Percentiles rank a stretch among this genome's conserved stretches.
Evolutionary conservation across 306 rosid species (phyloP).

Genomic region (Sindora glabra): DNA sequence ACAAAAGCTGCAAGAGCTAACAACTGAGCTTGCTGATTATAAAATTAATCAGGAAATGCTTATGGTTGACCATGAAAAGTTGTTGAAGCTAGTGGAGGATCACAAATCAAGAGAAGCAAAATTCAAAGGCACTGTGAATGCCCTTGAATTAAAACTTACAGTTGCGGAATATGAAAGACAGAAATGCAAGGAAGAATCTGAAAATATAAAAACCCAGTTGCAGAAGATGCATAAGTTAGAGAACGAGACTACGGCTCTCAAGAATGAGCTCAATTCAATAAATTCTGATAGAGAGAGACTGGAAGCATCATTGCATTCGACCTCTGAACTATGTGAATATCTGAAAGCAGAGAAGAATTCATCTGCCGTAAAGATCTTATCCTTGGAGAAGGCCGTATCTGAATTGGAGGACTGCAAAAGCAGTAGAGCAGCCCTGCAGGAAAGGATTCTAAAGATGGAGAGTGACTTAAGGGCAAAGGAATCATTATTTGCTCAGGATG

Average conservation of each 20-base stretch:
- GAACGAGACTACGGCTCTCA: constrained; percentile 34
- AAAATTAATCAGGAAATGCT: constrained; percentile 30
- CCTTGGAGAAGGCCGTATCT: constrained; percentile 30
- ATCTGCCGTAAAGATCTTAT: constrained; percentile 25
- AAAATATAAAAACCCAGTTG: constrained; percentile 27
- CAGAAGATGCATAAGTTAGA: constrained; percentile 28
- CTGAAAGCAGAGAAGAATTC: constrained; percentile 32
- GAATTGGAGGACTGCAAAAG: constrained; percentile 41
- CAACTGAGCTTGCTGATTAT: constrained; percentile 29
- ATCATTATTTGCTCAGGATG: constrained; percentile 11
- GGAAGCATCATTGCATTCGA: constrained; percentile 29
- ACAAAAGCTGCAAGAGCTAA: constrained; percentile 33
- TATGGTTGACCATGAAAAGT: constrained; percentile 33
- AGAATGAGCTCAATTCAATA: constrained; percentile 29
- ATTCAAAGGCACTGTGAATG: constrained; percentile 18
- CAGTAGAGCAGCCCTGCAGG: constrained; percentile 37
- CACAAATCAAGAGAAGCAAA: constrained; percentile 36
- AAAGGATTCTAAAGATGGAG: constrained; percentile 45
- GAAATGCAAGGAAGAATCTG: constrained; percentile 36
- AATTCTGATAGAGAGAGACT: constrained; percentile 40
- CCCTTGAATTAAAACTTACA: constrained; percentile 40
- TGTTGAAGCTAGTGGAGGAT: constrained; percentile 39
- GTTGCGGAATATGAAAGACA: constrained; percentile 37
- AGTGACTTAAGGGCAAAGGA: constrained; percentile 38
- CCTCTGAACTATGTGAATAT: constrained; percentile 44